Conservation (phyloP, 805 yeast species). For the Lachancea nothofagi region DNA sequence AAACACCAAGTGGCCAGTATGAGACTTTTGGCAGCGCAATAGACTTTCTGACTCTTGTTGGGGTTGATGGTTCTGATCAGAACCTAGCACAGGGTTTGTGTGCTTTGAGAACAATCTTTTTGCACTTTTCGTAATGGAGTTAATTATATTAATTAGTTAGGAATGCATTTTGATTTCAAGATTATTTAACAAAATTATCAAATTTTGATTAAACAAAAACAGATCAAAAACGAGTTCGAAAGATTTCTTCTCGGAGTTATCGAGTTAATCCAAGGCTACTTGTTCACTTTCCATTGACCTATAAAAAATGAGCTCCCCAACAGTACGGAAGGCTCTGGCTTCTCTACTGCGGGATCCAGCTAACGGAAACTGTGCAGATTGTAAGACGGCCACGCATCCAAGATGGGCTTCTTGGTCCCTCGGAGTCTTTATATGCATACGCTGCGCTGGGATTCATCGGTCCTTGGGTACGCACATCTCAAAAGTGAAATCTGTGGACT, state of each 20-base stretch:
- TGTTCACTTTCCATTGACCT: neutral
- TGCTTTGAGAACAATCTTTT: too few species aligned
- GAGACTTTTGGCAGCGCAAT: too few species aligned
- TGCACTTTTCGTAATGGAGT: too few species aligned
- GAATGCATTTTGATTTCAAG: too few species aligned
- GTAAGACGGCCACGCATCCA: conserved; percentile 85
- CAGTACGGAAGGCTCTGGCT: conserved; percentile 51
- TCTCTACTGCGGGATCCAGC: conserved; percentile 70
- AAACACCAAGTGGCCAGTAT: too few species aligned
- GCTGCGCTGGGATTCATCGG: conserved; percentile 94
- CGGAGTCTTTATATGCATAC: conserved; percentile 87
- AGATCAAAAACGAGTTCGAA: too few species aligned
- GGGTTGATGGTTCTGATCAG: neutral
- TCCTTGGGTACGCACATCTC: conserved; percentile 94
- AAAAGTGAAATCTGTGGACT: conserved; percentile 86
- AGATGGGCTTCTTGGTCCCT: conserved; percentile 97
- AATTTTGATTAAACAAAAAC: too few species aligned
- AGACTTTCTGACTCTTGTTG: too few species aligned
- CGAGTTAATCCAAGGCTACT: neutral
- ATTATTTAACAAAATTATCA: too few species aligned
- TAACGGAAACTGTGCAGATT: conserved; percentile 83
- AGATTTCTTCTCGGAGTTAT: neutral
- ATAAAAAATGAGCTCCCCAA: conserved; percentile 36
- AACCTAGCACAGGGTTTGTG: neutral
- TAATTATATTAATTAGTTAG: neutral